Conservation (phyloP, 140 eudicot species). For the Stevia rebaudiana region DNA sequence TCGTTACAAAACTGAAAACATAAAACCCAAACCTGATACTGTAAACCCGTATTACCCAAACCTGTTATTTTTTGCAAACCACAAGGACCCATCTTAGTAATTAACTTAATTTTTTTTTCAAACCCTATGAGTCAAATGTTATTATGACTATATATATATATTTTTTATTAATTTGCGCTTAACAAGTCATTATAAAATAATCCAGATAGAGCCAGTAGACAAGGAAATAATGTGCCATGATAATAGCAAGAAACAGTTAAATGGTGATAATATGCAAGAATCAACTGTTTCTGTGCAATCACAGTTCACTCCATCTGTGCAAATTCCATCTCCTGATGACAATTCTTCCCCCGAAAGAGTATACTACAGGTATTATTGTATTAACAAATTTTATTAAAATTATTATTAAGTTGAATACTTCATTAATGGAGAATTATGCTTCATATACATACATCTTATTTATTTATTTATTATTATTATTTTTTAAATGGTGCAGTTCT, state of each 20-base stretch:
- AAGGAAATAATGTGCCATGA: slow-evolving; percentile 1
- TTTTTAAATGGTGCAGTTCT: slow-evolving; percentile 43
- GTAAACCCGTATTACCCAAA: too few relatives aligned
- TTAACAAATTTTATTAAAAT: neutral
- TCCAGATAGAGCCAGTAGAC: slow-evolving; percentile 35
- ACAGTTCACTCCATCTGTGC: slow-evolving; percentile 40
- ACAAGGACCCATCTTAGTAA: too few relatives aligned
- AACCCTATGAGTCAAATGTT: neutral
- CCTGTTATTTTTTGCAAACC: too few relatives aligned
- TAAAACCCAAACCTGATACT: too few relatives aligned
- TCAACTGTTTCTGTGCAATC: slow-evolving; percentile 22
- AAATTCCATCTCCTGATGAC: slow-evolving; percentile 37
- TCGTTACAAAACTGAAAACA: too few relatives aligned
- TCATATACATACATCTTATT: neutral
- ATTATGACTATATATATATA: neutral
- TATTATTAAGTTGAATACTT: slow-evolving; percentile 8
- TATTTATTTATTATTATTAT: too few relatives aligned
- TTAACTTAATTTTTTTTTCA: slow-evolving; percentile 6
- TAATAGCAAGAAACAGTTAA: slow-evolving; percentile 6
- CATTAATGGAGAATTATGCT: neutral
- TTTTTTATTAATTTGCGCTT: neutral
- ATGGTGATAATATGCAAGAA: slow-evolving; percentile 13
- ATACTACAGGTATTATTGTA: slow-evolving; percentile 57
- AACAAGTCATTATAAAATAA: neutral
- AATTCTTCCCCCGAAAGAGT: slow-evolving; percentile 35